Evolutionary conservation across 2,329 filamentous ascomycete genomes (phyloP).

Genomic region (Fusarium anthophilum): DNA sequence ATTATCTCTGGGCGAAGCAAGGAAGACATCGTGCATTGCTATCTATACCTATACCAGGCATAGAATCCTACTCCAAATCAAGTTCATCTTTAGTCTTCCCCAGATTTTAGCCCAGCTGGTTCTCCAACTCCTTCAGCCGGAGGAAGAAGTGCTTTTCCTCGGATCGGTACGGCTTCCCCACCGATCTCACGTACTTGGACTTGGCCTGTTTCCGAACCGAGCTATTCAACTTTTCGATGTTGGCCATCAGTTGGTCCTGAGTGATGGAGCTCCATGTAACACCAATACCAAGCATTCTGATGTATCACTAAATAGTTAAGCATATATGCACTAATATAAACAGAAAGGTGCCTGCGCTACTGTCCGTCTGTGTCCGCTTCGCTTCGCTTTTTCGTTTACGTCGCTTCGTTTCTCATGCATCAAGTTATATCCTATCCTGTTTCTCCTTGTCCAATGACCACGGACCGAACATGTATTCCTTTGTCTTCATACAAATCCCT

Average conservation of each 20-base stretch:
- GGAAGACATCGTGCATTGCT: background rate
- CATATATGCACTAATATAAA: background rate
- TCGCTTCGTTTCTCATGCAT: constrained; percentile 35
- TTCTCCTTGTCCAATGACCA: constrained; percentile 7
- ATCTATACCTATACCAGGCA: background rate
- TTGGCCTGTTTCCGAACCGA: constrained; percentile 14
- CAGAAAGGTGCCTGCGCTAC: background rate
- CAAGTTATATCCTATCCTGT: constrained; percentile 14
- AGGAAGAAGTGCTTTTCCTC: background rate
- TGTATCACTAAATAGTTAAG: background rate
- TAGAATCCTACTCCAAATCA: background rate
- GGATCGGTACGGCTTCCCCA: constrained; percentile 16
- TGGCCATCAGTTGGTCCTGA: background rate
- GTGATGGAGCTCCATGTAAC: background rate
- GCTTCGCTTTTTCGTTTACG: constrained; percentile 15
- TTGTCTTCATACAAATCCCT: constrained; percentile 3
- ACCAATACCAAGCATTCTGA: background rate
- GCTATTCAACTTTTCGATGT: background rate
- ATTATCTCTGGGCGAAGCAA: background rate
- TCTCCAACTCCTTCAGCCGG: background rate
- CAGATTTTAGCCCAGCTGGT: background rate
- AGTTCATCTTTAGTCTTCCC: background rate
- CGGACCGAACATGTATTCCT: background rate
- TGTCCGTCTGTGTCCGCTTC: constrained; percentile 4
- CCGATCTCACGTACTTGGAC: background rate